A percentile compares a stretch with the other conserved stretches of the same genome.
These are phyloP conservation scores for Suillus occidentalis DNA, from an alignment of 768 basidiomycete genomes.

Conservation along the genomic window DNA sequence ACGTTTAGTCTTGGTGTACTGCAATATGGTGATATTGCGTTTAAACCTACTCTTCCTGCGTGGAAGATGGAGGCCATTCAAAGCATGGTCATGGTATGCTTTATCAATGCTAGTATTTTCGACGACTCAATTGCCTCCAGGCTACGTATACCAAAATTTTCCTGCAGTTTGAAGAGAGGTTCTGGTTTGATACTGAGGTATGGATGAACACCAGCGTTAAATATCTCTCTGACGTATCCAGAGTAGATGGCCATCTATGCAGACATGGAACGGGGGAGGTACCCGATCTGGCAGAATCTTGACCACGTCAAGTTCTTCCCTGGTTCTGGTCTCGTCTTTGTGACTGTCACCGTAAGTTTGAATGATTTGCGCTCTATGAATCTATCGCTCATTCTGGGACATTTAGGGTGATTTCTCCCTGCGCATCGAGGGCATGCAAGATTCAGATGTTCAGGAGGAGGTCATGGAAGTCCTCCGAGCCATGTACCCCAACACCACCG, in stretches of 20 bases:
- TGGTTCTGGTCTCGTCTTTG: conserved; percentile 49
- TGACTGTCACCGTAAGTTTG: conserved; percentile 27
- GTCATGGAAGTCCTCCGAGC: conserved; percentile 52
- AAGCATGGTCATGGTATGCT: conserved; percentile 60
- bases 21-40: conserved; percentile 60
- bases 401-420: conserved; percentile 58
- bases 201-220: not conserved
- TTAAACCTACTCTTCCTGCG: conserved; percentile 53
- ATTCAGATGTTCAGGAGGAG: conserved; percentile 48
- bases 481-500: conserved; percentile 56
- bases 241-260: conserved; percentile 51
- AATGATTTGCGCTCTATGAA: not conserved
- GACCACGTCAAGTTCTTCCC: conserved; percentile 59
- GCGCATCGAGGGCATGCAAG: conserved; percentile 55
- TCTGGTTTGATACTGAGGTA: conserved; percentile 55
- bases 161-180: conserved; percentile 58
- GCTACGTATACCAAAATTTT: conserved; percentile 70
- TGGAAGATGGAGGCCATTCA: conserved; percentile 69
- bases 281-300: conserved; percentile 68
- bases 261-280: conserved; percentile 55
- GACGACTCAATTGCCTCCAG: conserved; percentile 22
- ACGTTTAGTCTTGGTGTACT: conserved; percentile 74
- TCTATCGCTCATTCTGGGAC: not conserved
- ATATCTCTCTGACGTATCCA: not conserved
- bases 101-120: no score